A percentile compares a stretch with the other conserved stretches of the same genome.
These are phyloP conservation scores for Heracleum sosnowskyi DNA, from an alignment of 129 eudicot species.

Conservation along the genomic window DNA sequence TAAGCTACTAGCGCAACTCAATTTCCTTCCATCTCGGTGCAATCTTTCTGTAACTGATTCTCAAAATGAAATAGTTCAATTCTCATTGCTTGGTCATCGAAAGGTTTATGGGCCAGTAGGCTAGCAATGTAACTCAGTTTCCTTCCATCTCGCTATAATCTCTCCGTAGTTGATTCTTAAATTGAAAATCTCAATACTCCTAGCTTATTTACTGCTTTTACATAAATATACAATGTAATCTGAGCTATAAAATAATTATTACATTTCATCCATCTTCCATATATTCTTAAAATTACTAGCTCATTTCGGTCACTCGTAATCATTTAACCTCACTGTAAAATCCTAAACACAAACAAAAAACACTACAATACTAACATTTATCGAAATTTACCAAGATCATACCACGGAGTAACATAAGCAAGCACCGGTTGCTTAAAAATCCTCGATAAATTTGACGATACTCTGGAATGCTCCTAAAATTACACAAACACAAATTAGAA, in stretches of 20 bases:
- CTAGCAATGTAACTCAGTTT: too few species aligned
- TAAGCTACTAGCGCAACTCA: too few species aligned
- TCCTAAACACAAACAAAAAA: background rate
- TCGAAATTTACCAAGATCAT: background rate
- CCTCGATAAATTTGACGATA: constrained; percentile 48
- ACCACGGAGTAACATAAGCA: constrained; percentile 97
- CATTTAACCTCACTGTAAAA: background rate
- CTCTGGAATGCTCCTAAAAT: constrained; percentile 65
- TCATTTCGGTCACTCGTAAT: background rate
- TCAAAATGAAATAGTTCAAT: background rate
- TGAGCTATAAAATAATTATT: background rate
- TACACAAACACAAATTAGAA: background rate
- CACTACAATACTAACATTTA: background rate
- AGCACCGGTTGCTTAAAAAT: constrained; percentile 58
- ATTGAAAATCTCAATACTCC: background rate
- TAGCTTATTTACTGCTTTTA: background rate
- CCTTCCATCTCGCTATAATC: too few species aligned
- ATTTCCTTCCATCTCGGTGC: too few species aligned
- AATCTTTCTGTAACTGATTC: background rate
- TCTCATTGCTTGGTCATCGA: background rate
- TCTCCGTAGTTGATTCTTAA: background rate
- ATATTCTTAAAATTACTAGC: background rate
- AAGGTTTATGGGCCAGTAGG: too few species aligned
- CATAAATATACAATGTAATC: background rate
- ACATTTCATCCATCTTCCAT: background rate